These are phyloP conservation scores for Solanum gracilifrons DNA, from an alignment of 257 asterid genomes.

Conservation along the genomic window DNA sequence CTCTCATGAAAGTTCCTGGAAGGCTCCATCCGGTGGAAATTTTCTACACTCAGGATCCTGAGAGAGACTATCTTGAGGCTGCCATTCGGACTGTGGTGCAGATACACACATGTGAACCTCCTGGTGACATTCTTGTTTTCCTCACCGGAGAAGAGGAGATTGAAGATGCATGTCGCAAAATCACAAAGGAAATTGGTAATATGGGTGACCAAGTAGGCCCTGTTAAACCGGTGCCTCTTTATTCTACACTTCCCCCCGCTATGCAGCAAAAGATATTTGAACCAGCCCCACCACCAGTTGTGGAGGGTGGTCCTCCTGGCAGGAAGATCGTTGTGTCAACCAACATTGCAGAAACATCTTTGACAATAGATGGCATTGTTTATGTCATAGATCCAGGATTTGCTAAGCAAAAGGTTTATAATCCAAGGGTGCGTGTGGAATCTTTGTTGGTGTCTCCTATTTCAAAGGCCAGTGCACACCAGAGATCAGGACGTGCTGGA, in stretches of 20 bases:
- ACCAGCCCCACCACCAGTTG: conserved; percentile 85
- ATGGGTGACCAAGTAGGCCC: conserved; percentile 93
- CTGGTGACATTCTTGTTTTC: conserved; percentile 93
- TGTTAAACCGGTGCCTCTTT: conserved; percentile 70
- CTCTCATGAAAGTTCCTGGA: conserved; percentile 97
- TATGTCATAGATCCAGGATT: conserved; percentile 97
- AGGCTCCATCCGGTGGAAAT: conserved; percentile 96
- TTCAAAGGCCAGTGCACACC: conserved; percentile 98
- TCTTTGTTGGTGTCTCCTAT: conserved; percentile 96
- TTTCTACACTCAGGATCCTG: conserved; percentile 89
- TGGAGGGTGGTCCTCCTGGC: conserved; percentile 88
- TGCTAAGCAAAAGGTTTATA: conserved; percentile 85
- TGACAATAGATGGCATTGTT: conserved; percentile 96
- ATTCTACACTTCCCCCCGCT: conserved; percentile 94
- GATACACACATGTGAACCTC: conserved; percentile 76
- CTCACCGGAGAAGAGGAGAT: conserved; percentile 98
- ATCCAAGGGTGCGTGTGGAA: conserved; percentile 89
- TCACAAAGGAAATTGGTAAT: conserved; percentile 64
- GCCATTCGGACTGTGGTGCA: conserved; percentile 89
- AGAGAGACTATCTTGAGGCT: conserved; percentile 92
- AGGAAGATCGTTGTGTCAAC: conserved; percentile 96
- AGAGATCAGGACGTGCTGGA: conserved; percentile 98
- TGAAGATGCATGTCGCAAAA: conserved; percentile 90
- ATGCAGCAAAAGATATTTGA: conserved; percentile 99
- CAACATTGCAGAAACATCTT: conserved; percentile 91